phyloP scores from a whole-genome alignment of 2,329 filamentous ascomycete species.

The Phyllosticta citribraziliensis region DNA sequence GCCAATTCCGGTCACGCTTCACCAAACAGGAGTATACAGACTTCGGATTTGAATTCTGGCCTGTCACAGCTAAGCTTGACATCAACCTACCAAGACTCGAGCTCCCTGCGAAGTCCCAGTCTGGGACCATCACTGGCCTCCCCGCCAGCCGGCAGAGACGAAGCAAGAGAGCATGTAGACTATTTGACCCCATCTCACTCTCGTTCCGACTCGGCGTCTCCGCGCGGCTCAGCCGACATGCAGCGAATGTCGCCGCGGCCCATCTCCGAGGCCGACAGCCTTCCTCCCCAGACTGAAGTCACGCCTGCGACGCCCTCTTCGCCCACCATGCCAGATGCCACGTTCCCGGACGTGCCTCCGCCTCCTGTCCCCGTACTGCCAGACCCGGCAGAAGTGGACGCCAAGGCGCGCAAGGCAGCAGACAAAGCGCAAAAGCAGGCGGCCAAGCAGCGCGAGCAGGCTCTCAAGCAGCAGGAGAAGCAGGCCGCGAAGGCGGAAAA shows the following conservation, averaged over 20 bases:
- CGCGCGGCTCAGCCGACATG: neutral
- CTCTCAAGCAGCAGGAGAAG: slow-evolving; percentile 54
- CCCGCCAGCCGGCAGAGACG: neutral
- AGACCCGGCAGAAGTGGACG: slow-evolving; percentile 51
- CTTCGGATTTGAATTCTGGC: neutral
- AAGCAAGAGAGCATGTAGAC: neutral
- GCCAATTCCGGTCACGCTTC: slow-evolving; percentile 20
- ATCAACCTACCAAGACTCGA: neutral
- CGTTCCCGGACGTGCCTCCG: slow-evolving; percentile 28
- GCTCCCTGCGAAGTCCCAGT: neutral
- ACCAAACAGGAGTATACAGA: neutral
- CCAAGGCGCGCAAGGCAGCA: slow-evolving; percentile 55
- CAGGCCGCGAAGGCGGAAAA: slow-evolving; percentile 38
- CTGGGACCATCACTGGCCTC: neutral
- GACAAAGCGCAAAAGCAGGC: slow-evolving; percentile 60
- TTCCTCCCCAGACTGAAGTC: neutral
- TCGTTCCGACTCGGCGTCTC: neutral
- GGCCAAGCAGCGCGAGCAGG: slow-evolving; percentile 56
- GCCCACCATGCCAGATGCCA: slow-evolving; percentile 25
- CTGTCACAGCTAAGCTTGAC: slow-evolving; percentile 5
- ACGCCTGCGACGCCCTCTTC: neutral
- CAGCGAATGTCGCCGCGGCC: neutral
- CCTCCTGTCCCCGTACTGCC: slow-evolving; percentile 36
- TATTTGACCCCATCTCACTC: neutral
- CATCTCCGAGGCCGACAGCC: neutral